Percentiles rank a stretch among this genome's conserved stretches.
Evolutionary conservation across 1,139 yeast species (phyloP).

Genomic region (Scheffersomyces illinoinensis): DNA sequence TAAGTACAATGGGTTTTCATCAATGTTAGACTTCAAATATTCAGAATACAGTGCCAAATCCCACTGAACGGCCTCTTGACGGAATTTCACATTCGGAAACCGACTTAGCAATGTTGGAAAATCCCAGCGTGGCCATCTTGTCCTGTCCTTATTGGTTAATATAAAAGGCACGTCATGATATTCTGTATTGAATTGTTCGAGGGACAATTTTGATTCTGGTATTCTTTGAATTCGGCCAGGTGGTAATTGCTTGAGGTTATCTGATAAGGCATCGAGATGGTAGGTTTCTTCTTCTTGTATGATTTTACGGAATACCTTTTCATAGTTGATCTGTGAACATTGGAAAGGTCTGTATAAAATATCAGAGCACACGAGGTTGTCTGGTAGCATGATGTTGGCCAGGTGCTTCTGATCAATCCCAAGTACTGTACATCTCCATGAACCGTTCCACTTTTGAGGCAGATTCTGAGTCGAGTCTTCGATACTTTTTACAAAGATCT

Average conservation of each 20-base stretch:
- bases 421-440: constrained; percentile 71
- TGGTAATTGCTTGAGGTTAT: constrained; percentile 23
- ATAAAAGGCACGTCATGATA: constrained; percentile 70
- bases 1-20: constrained; percentile 81
- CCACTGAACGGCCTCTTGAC: constrained; percentile 89
- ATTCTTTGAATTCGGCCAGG: constrained; percentile 48
- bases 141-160: constrained; percentile 36
- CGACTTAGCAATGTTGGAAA: constrained; percentile 47
- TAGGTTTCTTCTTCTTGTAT: constrained; percentile 47
- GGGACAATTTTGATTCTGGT: constrained; percentile 39
- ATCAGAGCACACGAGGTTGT: constrained; percentile 51
- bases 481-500: constrained; percentile 39
- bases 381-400: constrained; percentile 41
- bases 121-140: constrained; percentile 73
- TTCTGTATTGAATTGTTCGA: constrained; percentile 43
- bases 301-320: constrained; percentile 44
- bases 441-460: constrained; percentile 59
- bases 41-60: constrained; percentile 58
- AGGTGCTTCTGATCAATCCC: constrained; percentile 31
- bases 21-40: constrained; percentile 62
- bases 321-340: constrained; percentile 69
- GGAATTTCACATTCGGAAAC: constrained; percentile 63
- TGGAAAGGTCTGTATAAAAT: constrained; percentile 75
- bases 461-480: constrained; percentile 14
- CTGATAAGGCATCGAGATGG: constrained; percentile 23